Evolutionary conservation across 2,329 filamentous ascomycete species (phyloP).

Genomic region (Achaetomium macrosporum): DNA sequence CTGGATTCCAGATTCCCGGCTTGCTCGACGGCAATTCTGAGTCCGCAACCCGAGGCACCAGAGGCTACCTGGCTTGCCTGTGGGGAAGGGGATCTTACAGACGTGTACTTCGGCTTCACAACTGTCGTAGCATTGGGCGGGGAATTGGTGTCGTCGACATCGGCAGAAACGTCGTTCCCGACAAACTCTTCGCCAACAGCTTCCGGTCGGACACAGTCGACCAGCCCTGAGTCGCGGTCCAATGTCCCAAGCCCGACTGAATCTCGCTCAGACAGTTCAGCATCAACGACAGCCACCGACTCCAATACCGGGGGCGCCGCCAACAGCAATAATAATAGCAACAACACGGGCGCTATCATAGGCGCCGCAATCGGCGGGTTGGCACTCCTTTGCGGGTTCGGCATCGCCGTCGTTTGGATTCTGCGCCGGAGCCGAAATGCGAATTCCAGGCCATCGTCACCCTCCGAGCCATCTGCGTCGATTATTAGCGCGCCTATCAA

Average conservation of each 20-base stretch:
- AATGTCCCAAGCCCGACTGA: neutral
- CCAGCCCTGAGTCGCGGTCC: neutral
- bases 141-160: neutral
- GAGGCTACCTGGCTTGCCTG: constrained; percentile 34
- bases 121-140: neutral
- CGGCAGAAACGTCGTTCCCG: neutral
- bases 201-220: neutral
- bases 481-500: neutral
- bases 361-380: constrained; percentile 33
- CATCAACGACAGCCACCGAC: neutral
- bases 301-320: neutral
- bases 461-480: neutral
- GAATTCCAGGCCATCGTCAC: neutral
- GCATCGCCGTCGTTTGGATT: neutral
- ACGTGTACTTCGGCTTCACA: constrained; percentile 12
- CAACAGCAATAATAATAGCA: constrained; percentile 7
- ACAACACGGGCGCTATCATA: constrained; percentile 30
- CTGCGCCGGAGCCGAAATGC: constrained; percentile 2
- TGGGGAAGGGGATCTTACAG: constrained; percentile 14
- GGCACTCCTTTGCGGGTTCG: constrained; percentile 30
- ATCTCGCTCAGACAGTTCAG: neutral
- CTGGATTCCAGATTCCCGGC: too few relatives aligned
- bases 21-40: constrained; percentile 33
- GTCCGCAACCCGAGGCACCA: constrained; percentile 27
- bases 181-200: neutral